Base-by-base conservation (phyloP, 352 stramenopile species). In the Halophytophthora polymorphica region DNA sequence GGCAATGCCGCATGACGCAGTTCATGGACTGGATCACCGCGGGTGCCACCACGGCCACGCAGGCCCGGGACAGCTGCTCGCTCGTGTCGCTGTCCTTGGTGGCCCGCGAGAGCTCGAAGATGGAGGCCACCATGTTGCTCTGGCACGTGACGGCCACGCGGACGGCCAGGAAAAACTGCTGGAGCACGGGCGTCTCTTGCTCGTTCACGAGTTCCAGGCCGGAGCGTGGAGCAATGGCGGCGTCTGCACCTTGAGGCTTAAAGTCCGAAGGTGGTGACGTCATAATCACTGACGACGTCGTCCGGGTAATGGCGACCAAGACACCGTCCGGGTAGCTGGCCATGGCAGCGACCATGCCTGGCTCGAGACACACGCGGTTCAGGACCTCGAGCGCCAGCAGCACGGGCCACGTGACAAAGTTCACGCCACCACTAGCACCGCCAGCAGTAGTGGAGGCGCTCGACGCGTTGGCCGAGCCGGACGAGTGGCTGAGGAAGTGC, bases 361-460 rank as follows among this genome's bases (percentile, higher is more conserved):
- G 63, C 42, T 95, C 84, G 6, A 81, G 18, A 31, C 70, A 88
- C 39, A 90, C 55, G 21, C 82, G 82, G 48, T 85, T 90, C 12
- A 95, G 55, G 25, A 95, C 84, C 69, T 95, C 84, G 3, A 95
- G 70, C 12, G 82, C 72, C 11, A 95, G 50, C 15, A 95, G 46
- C 11, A 93, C 84, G 2, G 78, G 83, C 84, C 84, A 95, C 25
- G 84, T 92, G 39, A 95, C 84, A 25, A 83, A 94, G 58, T 77
- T 92, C 10, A 81, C 64, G 33, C 59, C 66, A 33, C 60, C 59
- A 19, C 52, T 45, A 37, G 18, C 18, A n/a, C 38, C 34, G 10
- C 33, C 34, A 7, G 50, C 15, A 25, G 58, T 17, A 45, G 21
- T 66, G 12, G 56, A 63, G 11, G 46, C 29, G 45, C 61, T 71